phyloP scores from a whole-genome alignment of 306 rosid genomes.

The Vigna reflexopilosa region DNA sequence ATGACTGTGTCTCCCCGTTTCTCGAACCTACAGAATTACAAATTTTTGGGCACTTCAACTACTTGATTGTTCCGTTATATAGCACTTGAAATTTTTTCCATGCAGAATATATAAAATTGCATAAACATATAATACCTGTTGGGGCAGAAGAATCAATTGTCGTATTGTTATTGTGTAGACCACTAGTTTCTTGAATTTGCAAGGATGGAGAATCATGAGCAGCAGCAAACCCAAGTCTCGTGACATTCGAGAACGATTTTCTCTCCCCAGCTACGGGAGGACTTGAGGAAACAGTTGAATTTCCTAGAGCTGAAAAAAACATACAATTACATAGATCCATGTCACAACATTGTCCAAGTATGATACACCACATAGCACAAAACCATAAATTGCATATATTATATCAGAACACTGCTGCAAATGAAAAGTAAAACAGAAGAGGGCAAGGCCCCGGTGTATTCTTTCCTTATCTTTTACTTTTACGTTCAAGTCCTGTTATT shows the following conservation, averaged over 20 bases:
- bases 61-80: slow-evolving; percentile 3
- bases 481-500: not conserved
- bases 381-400: slow-evolving; percentile 3
- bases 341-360: not conserved
- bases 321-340: slow-evolving; percentile 17
- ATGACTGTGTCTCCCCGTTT: slow-evolving; percentile 64
- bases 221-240: slow-evolving; percentile 93
- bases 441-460: not conserved
- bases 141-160: slow-evolving; percentile 50
- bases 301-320: slow-evolving; percentile 77
- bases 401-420: slow-evolving; percentile 6
- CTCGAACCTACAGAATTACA: slow-evolving; percentile 52
- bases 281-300: slow-evolving; percentile 68
- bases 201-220: slow-evolving; percentile 90
- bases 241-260: slow-evolving; percentile 80
- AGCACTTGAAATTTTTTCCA: not conserved
- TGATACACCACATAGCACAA: no score
- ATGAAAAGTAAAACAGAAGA: not conserved
- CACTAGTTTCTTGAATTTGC: slow-evolving; percentile 66
- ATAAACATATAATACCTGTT: slow-evolving; percentile 53
- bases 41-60: slow-evolving; percentile 14
- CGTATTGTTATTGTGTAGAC: slow-evolving; percentile 39
- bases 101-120: slow-evolving; percentile 31
- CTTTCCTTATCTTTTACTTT: not conserved
- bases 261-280: slow-evolving; percentile 79